phyloP scores from a whole-genome alignment of 306 rosid genomes.

The Cucumis melo region DNA sequence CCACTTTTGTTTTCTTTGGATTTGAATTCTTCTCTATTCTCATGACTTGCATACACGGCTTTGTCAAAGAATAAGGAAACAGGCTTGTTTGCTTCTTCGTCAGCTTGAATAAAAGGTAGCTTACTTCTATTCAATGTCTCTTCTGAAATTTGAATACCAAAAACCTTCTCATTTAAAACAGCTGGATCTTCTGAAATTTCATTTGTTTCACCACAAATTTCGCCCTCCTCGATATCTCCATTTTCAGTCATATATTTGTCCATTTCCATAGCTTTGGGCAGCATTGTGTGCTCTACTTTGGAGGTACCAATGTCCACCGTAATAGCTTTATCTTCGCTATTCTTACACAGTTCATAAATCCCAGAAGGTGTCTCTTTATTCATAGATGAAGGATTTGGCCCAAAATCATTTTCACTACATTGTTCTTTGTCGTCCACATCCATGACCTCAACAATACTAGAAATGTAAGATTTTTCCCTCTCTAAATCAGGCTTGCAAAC shows the following conservation, averaged over 20 bases:
- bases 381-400: slow-evolving; percentile 5
- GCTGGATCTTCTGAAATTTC: slow-evolving; percentile 20
- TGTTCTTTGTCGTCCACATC: slow-evolving; percentile 19
- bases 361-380: slow-evolving; percentile 13
- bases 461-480: slow-evolving; percentile 5
- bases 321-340: neutral
- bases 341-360: slow-evolving; percentile 11
- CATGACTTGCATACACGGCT: slow-evolving; percentile 11
- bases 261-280: slow-evolving; percentile 8
- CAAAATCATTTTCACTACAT: slow-evolving; percentile 13
- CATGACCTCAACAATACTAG: slow-evolving; percentile 14
- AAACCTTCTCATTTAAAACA: slow-evolving; percentile 14
- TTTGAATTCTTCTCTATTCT: slow-evolving; percentile 15
- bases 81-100: slow-evolving; percentile 12
- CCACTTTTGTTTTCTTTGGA: slow-evolving; percentile 9
- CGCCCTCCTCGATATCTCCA: slow-evolving; percentile 67
- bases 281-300: slow-evolving; percentile 11
- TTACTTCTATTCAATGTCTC: slow-evolving; percentile 7
- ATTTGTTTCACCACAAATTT: slow-evolving; percentile 44
- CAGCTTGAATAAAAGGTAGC: slow-evolving; percentile 13
- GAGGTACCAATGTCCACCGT: slow-evolving; percentile 1
- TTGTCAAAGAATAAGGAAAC: slow-evolving; percentile 9
- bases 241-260: slow-evolving; percentile 12
- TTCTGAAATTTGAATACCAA: slow-evolving; percentile 16
- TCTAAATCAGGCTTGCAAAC: slow-evolving; percentile 6